Evolutionary conservation across 1,284 basidiomycete genomes (phyloP).

Genomic region (Trametes polyzona): DNA sequence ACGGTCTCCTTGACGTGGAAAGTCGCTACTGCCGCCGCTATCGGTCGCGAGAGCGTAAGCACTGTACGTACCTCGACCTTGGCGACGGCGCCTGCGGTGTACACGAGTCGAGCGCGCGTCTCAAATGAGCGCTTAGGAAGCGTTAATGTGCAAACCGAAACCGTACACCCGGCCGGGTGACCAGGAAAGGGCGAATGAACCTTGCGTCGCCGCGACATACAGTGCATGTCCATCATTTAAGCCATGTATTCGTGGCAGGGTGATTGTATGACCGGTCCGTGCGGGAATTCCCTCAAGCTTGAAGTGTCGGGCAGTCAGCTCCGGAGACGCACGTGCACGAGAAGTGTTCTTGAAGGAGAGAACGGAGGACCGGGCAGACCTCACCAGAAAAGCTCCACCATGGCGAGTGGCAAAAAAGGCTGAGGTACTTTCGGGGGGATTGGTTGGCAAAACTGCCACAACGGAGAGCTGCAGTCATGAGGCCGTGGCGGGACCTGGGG

Average conservation of each 20-base stretch:
- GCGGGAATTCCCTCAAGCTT: background rate
- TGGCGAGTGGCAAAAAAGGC: background rate
- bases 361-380: conserved; percentile 1
- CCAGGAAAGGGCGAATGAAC: conserved; percentile 4
- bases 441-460: background rate
- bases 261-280: background rate
- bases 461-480: background rate
- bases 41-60: background rate
- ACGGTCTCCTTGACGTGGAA: conserved; percentile 1
- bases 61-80: conserved; percentile 4
- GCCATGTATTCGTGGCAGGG: background rate
- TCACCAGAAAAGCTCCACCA: background rate
- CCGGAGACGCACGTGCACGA: conserved; percentile 13
- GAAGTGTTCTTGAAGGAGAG: background rate
- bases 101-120: conserved; percentile 4
- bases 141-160: background rate
- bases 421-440: background rate
- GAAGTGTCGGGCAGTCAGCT: background rate
- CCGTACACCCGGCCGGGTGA: background rate
- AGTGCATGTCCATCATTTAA: background rate
- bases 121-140: background rate
- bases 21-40: background rate
- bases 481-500: background rate
- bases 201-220: background rate
- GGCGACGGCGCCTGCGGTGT: background rate